phyloP scores from a whole-genome alignment of 78 protist species.

The Polysphondylium violaceum region DNA sequence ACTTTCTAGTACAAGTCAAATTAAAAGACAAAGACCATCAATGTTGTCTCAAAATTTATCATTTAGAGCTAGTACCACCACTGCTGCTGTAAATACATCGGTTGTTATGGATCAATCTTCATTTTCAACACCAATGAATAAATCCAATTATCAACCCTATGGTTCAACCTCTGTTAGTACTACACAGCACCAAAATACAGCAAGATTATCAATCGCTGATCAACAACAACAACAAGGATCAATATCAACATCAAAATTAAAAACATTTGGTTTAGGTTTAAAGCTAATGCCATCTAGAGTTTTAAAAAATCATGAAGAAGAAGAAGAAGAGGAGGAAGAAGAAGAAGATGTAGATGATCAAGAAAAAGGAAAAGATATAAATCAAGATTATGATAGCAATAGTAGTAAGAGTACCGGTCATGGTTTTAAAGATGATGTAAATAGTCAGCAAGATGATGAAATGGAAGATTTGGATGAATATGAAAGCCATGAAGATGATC shows the following conservation, averaged over 20 bases:
- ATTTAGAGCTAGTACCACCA: no score
- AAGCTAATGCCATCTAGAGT: neutral
- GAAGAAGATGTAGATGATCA: slow-evolving; percentile 8
- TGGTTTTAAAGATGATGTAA: no score
- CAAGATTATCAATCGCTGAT: slow-evolving; percentile 12
- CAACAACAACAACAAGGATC: neutral
- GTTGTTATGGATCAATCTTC: neutral
- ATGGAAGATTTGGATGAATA: neutral
- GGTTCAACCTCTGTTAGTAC: no score
- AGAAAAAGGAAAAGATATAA: neutral
- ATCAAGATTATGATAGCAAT: neutral
- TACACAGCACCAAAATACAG: no score
- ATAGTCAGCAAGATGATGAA: neutral
- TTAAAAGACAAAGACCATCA: no score
- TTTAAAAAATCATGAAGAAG: neutral
- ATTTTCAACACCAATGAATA: slow-evolving; percentile 3
- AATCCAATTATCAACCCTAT: no score
- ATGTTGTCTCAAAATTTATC: no score
- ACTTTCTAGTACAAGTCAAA: neutral
- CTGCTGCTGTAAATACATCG: neutral
- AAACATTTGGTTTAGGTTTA: slow-evolving; percentile 12
- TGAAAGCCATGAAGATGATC: neutral
- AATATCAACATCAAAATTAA: neutral
- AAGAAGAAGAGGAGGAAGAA: neutral
- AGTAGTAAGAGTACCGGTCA: neutral